Evolutionary conservation across 495 filamentous ascomycete species (phyloP).

Genomic region (Aspergillus campestris): DNA sequence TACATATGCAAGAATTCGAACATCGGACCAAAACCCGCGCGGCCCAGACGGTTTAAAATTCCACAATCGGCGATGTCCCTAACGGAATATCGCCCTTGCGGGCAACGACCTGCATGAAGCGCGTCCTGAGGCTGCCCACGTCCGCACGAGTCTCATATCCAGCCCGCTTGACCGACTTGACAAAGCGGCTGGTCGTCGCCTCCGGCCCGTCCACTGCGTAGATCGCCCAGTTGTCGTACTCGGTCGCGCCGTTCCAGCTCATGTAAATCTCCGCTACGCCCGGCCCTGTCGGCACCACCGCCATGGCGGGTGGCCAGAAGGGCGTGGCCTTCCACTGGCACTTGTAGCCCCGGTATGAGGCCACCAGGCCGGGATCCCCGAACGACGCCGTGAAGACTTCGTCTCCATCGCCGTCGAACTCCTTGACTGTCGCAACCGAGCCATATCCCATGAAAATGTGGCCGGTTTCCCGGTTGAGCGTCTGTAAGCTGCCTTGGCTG

Average conservation of each 20-base stretch:
- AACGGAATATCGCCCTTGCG: constrained; percentile 21
- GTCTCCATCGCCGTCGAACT: constrained; percentile 29
- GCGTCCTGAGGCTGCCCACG: constrained; percentile 13
- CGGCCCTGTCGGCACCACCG: constrained; percentile 10
- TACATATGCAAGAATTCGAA: not conserved
- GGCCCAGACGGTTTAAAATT: constrained; percentile 9
- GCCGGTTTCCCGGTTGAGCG: constrained; percentile 24
- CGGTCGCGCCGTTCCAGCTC: constrained; percentile 38
- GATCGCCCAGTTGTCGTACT: constrained; percentile 32
- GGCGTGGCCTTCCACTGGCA: constrained; percentile 33
- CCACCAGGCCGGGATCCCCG: constrained; percentile 28
- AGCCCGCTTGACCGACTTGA: constrained; percentile 16
- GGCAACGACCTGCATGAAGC: constrained; percentile 26
- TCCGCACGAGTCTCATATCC: constrained; percentile 27
- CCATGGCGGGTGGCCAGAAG: constrained; percentile 26
- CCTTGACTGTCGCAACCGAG: constrained; percentile 39
- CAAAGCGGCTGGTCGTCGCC: constrained; percentile 13
- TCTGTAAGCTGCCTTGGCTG: constrained; percentile 42
- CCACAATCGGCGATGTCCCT: constrained; percentile 16
- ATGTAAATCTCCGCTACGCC: constrained; percentile 17
- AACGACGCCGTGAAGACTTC: constrained; percentile 29
- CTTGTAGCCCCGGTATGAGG: constrained; percentile 36
- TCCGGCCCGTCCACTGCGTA: constrained; percentile 17
- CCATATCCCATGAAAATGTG: constrained; percentile 44
- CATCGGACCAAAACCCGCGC: not conserved